Evolutionary conservation across 1,284 basidiomycete genomes (phyloP).

Genomic region (Cystobasidium slooffiae): DNA sequence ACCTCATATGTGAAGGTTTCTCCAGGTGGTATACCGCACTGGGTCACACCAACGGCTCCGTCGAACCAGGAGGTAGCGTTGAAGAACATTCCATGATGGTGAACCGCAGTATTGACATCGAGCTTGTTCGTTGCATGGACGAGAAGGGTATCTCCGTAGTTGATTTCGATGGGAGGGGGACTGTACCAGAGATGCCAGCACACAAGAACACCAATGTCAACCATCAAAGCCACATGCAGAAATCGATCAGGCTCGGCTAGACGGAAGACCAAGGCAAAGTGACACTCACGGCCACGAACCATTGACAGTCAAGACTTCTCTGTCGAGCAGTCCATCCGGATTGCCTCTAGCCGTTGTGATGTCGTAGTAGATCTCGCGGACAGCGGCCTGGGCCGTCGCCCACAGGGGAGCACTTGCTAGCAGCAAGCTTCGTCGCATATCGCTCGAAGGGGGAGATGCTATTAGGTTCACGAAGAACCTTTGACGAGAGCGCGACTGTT

Average conservation of each 20-base stretch:
- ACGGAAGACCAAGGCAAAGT: conserved; percentile 7
- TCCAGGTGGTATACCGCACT: conserved; percentile 76
- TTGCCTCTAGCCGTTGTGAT: conserved; percentile 65
- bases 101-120: conserved; percentile 65
- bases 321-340: conserved; percentile 74
- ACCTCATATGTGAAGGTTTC: conserved; percentile 71
- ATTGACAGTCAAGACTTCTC: conserved; percentile 83
- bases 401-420: conserved; percentile 1
- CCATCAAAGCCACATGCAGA: too few species aligned
- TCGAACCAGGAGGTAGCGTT: conserved; percentile 76
- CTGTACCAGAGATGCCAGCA: conserved; percentile 1
- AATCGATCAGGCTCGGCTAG: conserved; percentile 22
- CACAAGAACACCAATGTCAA: background rate
- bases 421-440: conserved; percentile 1
- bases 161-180: conserved; percentile 77
- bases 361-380: conserved; percentile 49
- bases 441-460: too few species aligned
- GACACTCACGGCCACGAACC: conserved; percentile 82
- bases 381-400: conserved; percentile 15
- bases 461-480: too few species aligned
- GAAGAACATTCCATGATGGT: conserved; percentile 82
- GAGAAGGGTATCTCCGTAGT: conserved; percentile 70
- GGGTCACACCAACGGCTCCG: conserved; percentile 78
- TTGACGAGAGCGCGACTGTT: too few species aligned
- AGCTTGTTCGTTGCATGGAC: conserved; percentile 77